phyloP scores from a whole-genome alignment of 176 grass and related monocot species.

The Phragmites australis region DNA sequence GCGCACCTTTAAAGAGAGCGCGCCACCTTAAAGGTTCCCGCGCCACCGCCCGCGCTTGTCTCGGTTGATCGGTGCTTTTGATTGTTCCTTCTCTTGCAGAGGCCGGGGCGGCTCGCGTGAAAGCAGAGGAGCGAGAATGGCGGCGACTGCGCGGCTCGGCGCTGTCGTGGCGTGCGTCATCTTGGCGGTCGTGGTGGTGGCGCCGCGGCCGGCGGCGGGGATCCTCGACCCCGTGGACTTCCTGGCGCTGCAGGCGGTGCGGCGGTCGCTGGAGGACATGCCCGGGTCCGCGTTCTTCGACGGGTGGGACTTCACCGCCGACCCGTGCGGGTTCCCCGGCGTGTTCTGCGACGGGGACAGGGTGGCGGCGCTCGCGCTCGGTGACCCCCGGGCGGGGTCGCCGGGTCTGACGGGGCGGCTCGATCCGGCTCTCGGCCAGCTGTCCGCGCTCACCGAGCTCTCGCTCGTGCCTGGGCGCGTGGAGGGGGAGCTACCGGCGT shows the following conservation, averaged over 20 bases:
- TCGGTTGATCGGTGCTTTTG: slow-evolving; percentile 37
- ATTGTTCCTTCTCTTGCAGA: slow-evolving; percentile 31
- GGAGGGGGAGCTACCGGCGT: slow-evolving; percentile 52
- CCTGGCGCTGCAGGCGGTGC: slow-evolving; percentile 78
- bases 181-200: slow-evolving; percentile 25
- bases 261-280: slow-evolving; percentile 86
- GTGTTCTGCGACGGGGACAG: slow-evolving; percentile 68
- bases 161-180: slow-evolving; percentile 19
- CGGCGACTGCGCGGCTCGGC: slow-evolving; percentile 25
- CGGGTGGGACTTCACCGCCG: slow-evolving; percentile 85
- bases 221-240: slow-evolving; percentile 88
- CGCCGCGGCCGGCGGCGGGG: slow-evolving; percentile 27
- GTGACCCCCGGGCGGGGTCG: slow-evolving; percentile 83
- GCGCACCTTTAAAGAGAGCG: slow-evolving; percentile 52
- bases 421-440: slow-evolving; percentile 61
- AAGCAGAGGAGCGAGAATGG: neutral
- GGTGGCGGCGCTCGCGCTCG: slow-evolving; percentile 69
- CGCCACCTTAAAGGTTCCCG: slow-evolving; percentile 49
- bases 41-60: slow-evolving; percentile 14
- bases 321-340: slow-evolving; percentile 83
- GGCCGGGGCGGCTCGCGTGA: neutral
- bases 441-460: slow-evolving; percentile 73
- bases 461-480: slow-evolving; percentile 89
- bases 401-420: slow-evolving; percentile 69
- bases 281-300: slow-evolving; percentile 79